Conservation (phyloP, 2,329 filamentous ascomycete species). For the Sclerotinia spermophila region DNA sequence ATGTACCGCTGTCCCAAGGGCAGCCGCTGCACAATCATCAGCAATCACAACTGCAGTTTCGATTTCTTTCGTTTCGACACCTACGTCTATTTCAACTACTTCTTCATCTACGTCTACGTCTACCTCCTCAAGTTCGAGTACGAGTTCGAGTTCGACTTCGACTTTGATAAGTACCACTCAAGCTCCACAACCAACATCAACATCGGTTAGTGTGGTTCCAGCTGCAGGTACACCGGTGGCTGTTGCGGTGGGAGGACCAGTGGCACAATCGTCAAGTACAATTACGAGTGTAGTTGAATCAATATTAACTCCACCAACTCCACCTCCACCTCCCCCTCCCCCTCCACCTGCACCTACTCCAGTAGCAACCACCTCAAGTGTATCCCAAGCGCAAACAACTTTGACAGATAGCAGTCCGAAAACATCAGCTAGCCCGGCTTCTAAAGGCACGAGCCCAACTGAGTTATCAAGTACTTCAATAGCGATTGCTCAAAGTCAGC, state of each 20-base stretch:
- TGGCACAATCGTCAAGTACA: conserved; percentile 15
- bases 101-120: conserved; percentile 17
- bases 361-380: conserved; percentile 4
- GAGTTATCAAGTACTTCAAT: conserved; percentile 28
- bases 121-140: conserved; percentile 2
- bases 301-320: not conserved
- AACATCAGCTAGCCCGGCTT: conserved; percentile 24
- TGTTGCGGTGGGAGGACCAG: conserved; percentile 9
- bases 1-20: conserved; percentile 52
- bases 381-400: not conserved
- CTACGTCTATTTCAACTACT: not conserved
- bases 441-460: conserved; percentile 30
- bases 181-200: conserved; percentile 19
- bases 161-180: conserved; percentile 4
- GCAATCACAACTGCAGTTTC: conserved; percentile 20
- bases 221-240: conserved; percentile 29
- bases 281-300: not conserved
- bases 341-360: not conserved
- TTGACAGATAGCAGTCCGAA: not conserved
- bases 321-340: not conserved
- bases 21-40: conserved; percentile 23
- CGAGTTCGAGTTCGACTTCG: not conserved
- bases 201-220: conserved; percentile 46
- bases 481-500: conserved; percentile 31
- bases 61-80: conserved; percentile 8